These are phyloP conservation scores for Lactifluus piperatus DNA, from an alignment of 768 basidiomycete species.

Conservation along the genomic window DNA sequence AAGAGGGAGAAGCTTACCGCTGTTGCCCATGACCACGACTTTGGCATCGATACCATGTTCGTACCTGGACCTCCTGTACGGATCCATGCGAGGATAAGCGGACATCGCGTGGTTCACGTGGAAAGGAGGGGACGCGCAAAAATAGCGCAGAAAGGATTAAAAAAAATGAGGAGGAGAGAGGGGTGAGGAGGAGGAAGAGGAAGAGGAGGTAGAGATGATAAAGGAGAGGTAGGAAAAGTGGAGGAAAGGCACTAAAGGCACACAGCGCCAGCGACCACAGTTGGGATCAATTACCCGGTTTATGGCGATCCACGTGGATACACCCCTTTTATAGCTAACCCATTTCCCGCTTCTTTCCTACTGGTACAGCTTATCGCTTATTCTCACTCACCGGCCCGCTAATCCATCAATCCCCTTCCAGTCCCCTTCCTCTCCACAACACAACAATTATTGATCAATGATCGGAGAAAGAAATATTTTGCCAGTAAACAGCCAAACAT, in stretches of 20 bases:
- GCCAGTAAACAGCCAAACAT: background rate
- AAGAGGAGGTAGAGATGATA: constrained; percentile 22
- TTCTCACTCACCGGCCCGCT: too few relatives aligned
- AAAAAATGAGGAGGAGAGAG: constrained; percentile 26
- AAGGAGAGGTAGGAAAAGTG: constrained; percentile 22
- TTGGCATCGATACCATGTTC: constrained; percentile 88
- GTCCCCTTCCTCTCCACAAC: too few relatives aligned
- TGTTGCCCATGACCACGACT: constrained; percentile 92
- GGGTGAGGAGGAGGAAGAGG: background rate
- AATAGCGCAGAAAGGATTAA: constrained; percentile 38
- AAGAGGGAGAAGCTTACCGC: constrained; percentile 32
- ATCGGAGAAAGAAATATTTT: background rate
- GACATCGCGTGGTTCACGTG: constrained; percentile 35
- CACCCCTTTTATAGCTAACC: too few relatives aligned
- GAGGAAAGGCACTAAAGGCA: background rate
- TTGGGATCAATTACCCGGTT: background rate
- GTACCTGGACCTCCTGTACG: constrained; percentile 58
- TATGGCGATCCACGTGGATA: background rate
- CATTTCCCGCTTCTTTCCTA: too few relatives aligned
- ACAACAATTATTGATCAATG: too few relatives aligned
- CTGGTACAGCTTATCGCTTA: background rate
- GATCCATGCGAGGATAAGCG: constrained; percentile 53
- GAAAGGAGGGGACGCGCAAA: constrained; percentile 22
- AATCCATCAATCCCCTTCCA: too few relatives aligned
- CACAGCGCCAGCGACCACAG: constrained; percentile 12